Evolutionary conservation across 495 filamentous ascomycete species (phyloP).

Genomic region (Chaetomium fimeti): DNA sequence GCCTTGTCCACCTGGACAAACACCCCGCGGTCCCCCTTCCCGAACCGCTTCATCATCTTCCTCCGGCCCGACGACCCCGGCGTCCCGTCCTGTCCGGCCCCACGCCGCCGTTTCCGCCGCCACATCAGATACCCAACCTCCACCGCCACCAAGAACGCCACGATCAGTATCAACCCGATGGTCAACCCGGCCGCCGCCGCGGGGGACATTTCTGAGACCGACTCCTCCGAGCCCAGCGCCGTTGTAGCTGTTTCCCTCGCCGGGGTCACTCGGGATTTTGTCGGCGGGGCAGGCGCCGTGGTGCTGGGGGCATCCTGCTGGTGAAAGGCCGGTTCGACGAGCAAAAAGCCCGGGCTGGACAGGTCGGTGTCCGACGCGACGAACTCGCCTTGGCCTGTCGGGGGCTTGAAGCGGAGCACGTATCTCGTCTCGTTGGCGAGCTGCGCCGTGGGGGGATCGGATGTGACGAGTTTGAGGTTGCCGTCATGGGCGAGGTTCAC

Average conservation of each 20-base stretch:
- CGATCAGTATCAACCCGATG: conserved; percentile 18
- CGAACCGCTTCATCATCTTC: conserved; percentile 7
- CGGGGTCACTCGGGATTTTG: not conserved
- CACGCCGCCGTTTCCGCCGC: conserved; percentile 20
- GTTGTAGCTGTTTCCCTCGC: not conserved
- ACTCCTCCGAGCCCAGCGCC: not conserved
- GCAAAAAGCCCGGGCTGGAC: conserved; percentile 20
- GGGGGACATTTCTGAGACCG: conserved; percentile 1
- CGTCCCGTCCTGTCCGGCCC: not conserved
- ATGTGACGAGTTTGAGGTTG: conserved; percentile 18
- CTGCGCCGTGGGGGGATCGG: conserved; percentile 7
- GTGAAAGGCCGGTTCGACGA: not conserved
- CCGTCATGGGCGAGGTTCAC: conserved; percentile 26
- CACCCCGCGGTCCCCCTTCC: conserved; percentile 9
- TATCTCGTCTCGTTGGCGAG: conserved; percentile 17
- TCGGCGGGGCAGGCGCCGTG: not conserved
- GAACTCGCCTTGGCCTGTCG: conserved; percentile 13
- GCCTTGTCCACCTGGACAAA: conserved; percentile 17
- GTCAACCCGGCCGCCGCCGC: conserved; percentile 15
- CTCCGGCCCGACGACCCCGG: not conserved
- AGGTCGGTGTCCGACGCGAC: conserved; percentile 19
- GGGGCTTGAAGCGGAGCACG: conserved; percentile 26
- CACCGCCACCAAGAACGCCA: conserved; percentile 12
- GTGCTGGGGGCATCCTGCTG: not conserved
- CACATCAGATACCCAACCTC: conserved; percentile 22